These are phyloP conservation scores for Grosmannia serpens DNA, from an alignment of 2,329 filamentous ascomycete species.

Conservation along the genomic window DNA sequence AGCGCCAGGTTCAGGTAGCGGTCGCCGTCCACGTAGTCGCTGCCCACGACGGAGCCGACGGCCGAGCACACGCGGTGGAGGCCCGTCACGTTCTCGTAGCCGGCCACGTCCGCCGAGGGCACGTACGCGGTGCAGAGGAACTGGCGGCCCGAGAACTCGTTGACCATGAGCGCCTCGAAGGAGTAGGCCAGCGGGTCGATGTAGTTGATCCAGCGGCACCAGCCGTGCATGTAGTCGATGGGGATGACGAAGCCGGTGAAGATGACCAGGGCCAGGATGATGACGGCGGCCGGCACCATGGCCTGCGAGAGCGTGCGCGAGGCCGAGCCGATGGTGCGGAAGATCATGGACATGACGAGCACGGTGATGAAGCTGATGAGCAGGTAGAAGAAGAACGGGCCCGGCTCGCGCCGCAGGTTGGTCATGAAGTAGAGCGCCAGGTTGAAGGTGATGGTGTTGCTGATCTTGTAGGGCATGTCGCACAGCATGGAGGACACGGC, in stretches of 20 bases:
- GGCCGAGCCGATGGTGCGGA: conserved; percentile 66
- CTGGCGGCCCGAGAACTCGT: conserved; percentile 61
- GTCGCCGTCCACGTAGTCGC: conserved; percentile 42
- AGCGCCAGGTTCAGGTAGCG: conserved; percentile 43
- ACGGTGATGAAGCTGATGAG: conserved; percentile 64
- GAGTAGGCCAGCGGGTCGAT: conserved; percentile 69
- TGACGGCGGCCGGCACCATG: conserved; percentile 46
- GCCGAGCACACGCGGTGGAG: conserved; percentile 43
- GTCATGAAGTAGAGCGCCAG: conserved; percentile 78
- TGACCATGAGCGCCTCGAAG: conserved; percentile 71
- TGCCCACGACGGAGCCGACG: conserved; percentile 46
- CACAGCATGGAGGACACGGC: conserved; percentile 74
- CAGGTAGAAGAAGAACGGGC: conserved; percentile 76
- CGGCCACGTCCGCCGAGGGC: conserved; percentile 23
- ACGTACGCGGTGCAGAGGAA: conserved; percentile 42
- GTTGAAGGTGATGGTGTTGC: conserved; percentile 66
- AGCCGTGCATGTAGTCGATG: conserved; percentile 59
- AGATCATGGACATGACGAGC: conserved; percentile 74
- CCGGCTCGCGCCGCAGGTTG: conserved; percentile 60
- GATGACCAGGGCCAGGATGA: conserved; percentile 56
- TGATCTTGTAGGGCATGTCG: conserved; percentile 72
- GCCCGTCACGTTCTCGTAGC: conserved; percentile 24
- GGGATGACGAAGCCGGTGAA: conserved; percentile 59
- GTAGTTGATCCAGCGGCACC: conserved; percentile 77
- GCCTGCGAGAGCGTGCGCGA: conserved; percentile 59